These are phyloP conservation scores for Botryotinia narcissicola DNA, from an alignment of 2,329 filamentous ascomycete genomes.

Conservation along the genomic window DNA sequence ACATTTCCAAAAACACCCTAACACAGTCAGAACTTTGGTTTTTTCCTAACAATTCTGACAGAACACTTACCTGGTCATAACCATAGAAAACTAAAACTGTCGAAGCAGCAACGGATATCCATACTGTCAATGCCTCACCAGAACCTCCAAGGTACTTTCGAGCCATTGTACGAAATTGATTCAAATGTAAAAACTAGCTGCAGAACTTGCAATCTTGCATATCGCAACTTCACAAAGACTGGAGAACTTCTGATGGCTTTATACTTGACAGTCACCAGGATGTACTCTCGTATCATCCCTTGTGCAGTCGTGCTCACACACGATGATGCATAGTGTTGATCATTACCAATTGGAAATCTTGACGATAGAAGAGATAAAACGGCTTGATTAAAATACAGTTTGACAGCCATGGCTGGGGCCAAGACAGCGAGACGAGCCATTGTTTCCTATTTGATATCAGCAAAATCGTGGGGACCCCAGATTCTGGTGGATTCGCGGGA, in stretches of 20 bases:
- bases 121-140: slow-evolving; percentile 49
- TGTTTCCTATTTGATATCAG: neutral
- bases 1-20: slow-evolving; percentile 42
- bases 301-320: neutral
- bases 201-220: neutral
- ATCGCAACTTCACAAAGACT: neutral
- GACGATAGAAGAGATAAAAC: neutral
- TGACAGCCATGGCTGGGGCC: neutral
- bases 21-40: neutral
- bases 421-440: neutral
- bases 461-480: slow-evolving; percentile 7
- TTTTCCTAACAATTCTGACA: neutral
- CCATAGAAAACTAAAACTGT: slow-evolving; percentile 52
- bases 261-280: neutral
- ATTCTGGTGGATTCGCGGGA: slow-evolving; percentile 4
- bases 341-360: neutral
- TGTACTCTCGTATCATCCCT: neutral
- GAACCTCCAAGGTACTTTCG: slow-evolving; percentile 51
- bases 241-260: neutral
- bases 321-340: neutral
- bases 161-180: slow-evolving; percentile 38
- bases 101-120: slow-evolving; percentile 51
- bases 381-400: neutral
- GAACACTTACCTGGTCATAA: slow-evolving; percentile 41
- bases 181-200: neutral